Percentiles rank a stretch among this genome's conserved stretches.
phyloP scores from a whole-genome alignment of 768 basidiomycete species.

The Candolleomyces aberdarensis region DNA sequence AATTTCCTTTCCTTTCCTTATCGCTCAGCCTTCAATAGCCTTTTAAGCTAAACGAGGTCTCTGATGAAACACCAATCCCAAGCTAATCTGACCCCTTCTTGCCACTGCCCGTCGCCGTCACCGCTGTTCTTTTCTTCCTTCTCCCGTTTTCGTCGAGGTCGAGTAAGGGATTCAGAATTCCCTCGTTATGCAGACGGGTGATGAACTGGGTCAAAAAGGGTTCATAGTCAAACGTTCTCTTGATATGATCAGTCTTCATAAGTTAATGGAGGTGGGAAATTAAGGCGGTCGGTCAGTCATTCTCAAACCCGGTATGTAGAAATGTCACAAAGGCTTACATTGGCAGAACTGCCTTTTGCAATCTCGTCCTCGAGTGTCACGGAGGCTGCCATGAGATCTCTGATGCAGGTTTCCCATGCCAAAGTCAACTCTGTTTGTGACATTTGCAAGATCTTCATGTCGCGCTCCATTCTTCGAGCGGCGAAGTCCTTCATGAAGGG shows the following conservation, averaged over 20 bases:
- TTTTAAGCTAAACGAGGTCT: too few relatives aligned
- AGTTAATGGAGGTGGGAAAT: background rate
- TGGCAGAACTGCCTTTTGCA: slow-evolving; percentile 34
- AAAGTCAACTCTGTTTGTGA: slow-evolving; percentile 28
- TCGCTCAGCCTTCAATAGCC: too few relatives aligned
- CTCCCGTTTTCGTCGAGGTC: slow-evolving; percentile 33
- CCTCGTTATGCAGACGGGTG: slow-evolving; percentile 40
- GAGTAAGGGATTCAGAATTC: slow-evolving; percentile 42
- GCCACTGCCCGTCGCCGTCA: background rate
- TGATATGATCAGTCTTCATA: slow-evolving; percentile 51
- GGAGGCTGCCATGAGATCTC: slow-evolving; percentile 36
- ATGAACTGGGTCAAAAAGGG: slow-evolving; percentile 53
- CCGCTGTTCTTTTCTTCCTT: slow-evolving; percentile 6
- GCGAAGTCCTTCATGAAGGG: slow-evolving; percentile 46
- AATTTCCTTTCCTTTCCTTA: too few relatives aligned
- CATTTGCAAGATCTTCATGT: slow-evolving; percentile 44
- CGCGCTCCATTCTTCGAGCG: slow-evolving; percentile 37
- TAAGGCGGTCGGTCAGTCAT: too few relatives aligned
- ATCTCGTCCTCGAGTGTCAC: slow-evolving; percentile 49
- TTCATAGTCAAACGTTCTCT: slow-evolving; percentile 62
- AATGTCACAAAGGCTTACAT: slow-evolving; percentile 28
- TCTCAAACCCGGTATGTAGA: too few relatives aligned
- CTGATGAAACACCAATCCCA: background rate
- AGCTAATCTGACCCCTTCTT: background rate
- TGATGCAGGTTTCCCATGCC: slow-evolving; percentile 49